These are phyloP conservation scores for Penicillium turbatum DNA, from an alignment of 495 filamentous ascomycete species.

Conservation along the genomic window DNA sequence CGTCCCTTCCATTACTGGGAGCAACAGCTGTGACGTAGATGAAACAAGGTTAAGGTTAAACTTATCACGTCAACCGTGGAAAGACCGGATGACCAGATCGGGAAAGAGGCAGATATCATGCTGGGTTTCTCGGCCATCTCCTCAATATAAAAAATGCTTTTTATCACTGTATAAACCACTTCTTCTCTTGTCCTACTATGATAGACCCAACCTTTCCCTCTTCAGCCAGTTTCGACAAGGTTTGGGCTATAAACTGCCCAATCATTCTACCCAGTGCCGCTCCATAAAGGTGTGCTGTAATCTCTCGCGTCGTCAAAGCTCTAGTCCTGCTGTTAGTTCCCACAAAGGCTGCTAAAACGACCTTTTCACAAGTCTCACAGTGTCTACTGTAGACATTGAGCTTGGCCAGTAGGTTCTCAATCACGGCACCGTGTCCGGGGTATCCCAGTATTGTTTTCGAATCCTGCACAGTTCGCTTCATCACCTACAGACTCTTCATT, in stretches of 20 bases:
- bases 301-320: conserved; percentile 33
- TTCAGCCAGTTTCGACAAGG: conserved; percentile 46
- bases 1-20: too few species aligned
- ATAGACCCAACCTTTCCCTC: conserved; percentile 48
- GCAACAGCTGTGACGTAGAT: too few species aligned
- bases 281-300: conserved; percentile 10
- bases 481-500: conserved; percentile 32
- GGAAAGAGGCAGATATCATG: too few species aligned
- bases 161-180: too few species aligned
- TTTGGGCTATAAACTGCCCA: conserved; percentile 47
- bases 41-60: too few species aligned
- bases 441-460: conserved; percentile 35
- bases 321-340: conserved; percentile 11
- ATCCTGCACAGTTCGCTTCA: conserved; percentile 26
- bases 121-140: too few species aligned
- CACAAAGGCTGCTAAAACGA: conserved; percentile 25
- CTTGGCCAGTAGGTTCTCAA: conserved; percentile 31
- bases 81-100: too few species aligned
- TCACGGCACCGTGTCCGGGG: conserved; percentile 39
- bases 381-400: conserved; percentile 28
- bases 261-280: conserved; percentile 30
- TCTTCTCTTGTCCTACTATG: conserved; percentile 30
- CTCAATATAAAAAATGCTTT: too few species aligned
- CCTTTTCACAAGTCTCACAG: conserved; percentile 35
- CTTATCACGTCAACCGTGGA: too few species aligned